Evolutionary conservation across 2,329 filamentous ascomycete species (phyloP).

Genomic region (Teratosphaeria zuluensis): DNA sequence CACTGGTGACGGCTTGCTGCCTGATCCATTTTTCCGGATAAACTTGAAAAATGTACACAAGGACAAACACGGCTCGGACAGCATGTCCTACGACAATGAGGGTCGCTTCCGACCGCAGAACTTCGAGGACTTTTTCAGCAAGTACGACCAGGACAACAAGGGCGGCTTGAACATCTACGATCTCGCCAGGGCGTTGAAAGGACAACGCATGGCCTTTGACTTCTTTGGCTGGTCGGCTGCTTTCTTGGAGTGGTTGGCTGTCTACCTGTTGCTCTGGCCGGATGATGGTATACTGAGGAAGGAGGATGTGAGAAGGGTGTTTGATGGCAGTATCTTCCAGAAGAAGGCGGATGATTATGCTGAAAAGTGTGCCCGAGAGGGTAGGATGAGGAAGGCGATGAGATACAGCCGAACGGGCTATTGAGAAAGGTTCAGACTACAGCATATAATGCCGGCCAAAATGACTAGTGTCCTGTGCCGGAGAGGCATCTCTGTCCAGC

Average conservation of each 20-base stretch:
- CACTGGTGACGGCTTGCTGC: constrained; percentile 31
- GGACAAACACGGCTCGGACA: constrained; percentile 36
- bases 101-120: constrained; percentile 37
- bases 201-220: constrained; percentile 35
- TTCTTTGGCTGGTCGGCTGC: constrained; percentile 38
- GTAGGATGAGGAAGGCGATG: constrained; percentile 1
- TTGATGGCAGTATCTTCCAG: constrained; percentile 45
- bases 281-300: constrained; percentile 48
- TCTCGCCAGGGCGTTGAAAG: constrained; percentile 29
- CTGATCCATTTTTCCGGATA: constrained; percentile 36
- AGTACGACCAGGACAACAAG: constrained; percentile 32
- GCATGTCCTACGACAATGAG: constrained; percentile 35
- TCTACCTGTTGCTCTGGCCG: constrained; percentile 46
- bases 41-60: constrained; percentile 32
- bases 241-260: constrained; percentile 40
- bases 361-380: constrained; percentile 7
- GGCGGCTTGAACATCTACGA: constrained; percentile 32
- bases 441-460: too few species aligned
- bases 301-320: constrained; percentile 46
- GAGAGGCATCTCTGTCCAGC: too few species aligned
- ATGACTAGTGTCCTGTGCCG: too few species aligned
- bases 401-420: constrained; percentile 1
- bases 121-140: constrained; percentile 41
- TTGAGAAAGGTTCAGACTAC: not conserved
- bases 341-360: constrained; percentile 28